Evolutionary conservation across 371 early-diverging fungal genomes (phyloP), one percentile per base, ranked within the genome.

Genomic region (Dichotomocladium elegans): DNA sequence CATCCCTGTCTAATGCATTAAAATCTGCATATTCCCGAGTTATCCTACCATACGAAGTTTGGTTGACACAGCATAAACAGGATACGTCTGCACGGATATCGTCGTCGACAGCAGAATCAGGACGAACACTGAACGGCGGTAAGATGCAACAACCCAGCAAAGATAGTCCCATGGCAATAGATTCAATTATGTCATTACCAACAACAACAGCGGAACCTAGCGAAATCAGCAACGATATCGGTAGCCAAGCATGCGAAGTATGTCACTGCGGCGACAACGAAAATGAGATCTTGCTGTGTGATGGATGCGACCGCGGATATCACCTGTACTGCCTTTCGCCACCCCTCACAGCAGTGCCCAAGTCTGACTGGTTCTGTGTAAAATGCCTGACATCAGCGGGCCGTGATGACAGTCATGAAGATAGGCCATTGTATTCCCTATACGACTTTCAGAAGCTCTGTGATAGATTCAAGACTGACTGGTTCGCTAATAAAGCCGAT

Each of bases 381-480:
- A 70, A 86, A 35, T 95, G 95, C 55, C 65, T 95, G 24, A 75
- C 83, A 33, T 70, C 76, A 7, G 80, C 84, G 9, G 92, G 91
- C n/a, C 72, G 81, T 28, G 93, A 94, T 49, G 95, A 89, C 72
- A 96, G 95, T 2, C 96, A 95, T 56, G 93, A 92, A 57, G 91
- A 89, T 35, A 91, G 93, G 1, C 80, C 78, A 22, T 85, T 83
- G 56, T 88, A 92, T 55, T 79, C 81, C n/a, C 74, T 97, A 14
- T 60, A 67, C 30, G 78, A 82, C 3, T 97, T 97, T 61, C 87
- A 92, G 57, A 63, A 81, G 41, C 76, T 83, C 30, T 84, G 90
- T 61, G 81, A 92, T 50, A 68, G 64, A n/a, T 96, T 96, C 73
- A 93, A 94, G 68, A 72, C 80, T 26, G 57, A 74, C 7, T 90